Conservation (phyloP, 2,329 filamentous ascomycete genomes). For the Xenoacremonium recifei region DNA sequence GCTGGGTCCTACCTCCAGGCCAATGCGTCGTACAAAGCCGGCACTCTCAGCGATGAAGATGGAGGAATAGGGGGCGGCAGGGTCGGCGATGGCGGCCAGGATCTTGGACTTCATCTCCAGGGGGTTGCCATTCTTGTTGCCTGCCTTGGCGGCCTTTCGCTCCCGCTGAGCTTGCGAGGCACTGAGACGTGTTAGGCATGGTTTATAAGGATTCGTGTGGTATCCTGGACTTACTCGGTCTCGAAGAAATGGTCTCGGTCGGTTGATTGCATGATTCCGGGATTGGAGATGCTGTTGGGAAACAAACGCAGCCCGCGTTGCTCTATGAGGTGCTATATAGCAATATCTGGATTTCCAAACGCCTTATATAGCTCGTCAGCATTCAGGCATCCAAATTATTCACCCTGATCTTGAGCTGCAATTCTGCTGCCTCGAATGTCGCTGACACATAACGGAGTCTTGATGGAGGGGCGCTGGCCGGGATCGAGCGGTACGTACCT, state of each 20-base stretch:
- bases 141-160: constrained; percentile 67
- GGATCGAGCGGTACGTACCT: no score
- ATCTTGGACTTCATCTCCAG: constrained; percentile 83
- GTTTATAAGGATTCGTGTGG: not conserved
- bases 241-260: constrained; percentile 88
- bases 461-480: no score
- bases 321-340: no score
- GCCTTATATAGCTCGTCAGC: no score
- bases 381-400: no score
- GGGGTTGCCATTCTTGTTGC: constrained; percentile 80
- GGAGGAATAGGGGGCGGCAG: constrained; percentile 52
- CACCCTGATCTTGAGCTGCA: no score
- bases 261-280: constrained; percentile 68
- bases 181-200: constrained; percentile 31
- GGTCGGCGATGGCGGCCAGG: constrained; percentile 69
- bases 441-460: no score
- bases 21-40: constrained; percentile 73
- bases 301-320: no score
- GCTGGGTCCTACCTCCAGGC: constrained; percentile 64
- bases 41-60: constrained; percentile 85
- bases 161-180: constrained; percentile 47
- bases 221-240: constrained; percentile 65
- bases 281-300: no score
- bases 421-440: no score
- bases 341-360: no score